phyloP scores from a whole-genome alignment of 2,329 filamentous ascomycete genomes.

The Incumbomyces lentus region DNA sequence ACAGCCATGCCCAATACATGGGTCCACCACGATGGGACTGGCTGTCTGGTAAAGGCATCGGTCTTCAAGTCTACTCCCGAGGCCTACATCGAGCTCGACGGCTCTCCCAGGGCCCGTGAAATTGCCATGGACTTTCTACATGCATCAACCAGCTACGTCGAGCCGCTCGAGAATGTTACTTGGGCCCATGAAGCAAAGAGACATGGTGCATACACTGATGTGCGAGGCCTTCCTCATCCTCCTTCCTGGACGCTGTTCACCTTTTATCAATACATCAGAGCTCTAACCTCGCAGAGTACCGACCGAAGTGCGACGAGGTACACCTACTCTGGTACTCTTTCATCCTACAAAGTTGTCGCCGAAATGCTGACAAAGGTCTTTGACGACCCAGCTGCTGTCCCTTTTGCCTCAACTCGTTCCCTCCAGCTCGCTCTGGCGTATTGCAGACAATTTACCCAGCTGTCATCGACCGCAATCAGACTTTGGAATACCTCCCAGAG shows the following conservation, averaged over 20 bases:
- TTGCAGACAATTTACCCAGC: background rate
- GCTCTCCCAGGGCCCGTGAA: background rate
- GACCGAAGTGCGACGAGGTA: background rate
- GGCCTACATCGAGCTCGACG: background rate
- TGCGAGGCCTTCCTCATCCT: background rate
- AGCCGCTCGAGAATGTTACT: background rate
- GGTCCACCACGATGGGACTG: slow-evolving; percentile 2
- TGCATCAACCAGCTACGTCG: background rate
- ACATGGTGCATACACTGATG: background rate
- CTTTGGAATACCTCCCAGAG: background rate
- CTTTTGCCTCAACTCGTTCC: background rate
- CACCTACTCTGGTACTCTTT: background rate
- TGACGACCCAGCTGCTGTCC: slow-evolving; percentile 6
- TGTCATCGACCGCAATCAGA: background rate
- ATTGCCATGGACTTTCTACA: background rate
- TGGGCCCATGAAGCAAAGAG: background rate
- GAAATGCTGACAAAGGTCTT: slow-evolving; percentile 12
- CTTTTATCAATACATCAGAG: background rate
- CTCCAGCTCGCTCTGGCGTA: background rate
- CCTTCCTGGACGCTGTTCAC: background rate
- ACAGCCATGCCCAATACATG: background rate
- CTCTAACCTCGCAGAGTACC: background rate
- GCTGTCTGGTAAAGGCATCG: background rate
- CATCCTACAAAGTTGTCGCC: background rate
- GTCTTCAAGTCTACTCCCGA: background rate